Evolutionary conservation across 31 red algal species (phyloP), one percentile per base, ranked within the genome.

Genomic region (Porphyra umbilicalis): DNA sequence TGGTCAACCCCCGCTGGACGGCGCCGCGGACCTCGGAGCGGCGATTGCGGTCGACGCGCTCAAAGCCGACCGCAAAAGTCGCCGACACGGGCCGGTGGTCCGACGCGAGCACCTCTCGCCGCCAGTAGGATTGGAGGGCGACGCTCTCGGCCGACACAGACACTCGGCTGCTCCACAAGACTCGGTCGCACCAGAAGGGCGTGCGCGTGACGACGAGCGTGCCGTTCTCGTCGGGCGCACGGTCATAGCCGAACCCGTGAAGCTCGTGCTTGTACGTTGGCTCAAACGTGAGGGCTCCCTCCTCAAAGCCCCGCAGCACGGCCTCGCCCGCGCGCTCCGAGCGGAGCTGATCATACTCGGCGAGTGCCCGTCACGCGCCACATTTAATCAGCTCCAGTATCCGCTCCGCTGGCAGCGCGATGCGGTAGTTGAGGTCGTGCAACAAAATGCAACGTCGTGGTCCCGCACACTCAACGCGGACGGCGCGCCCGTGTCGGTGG

Each of bases 361-460:
- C 82, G 15, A 99, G 79, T 10, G 76, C 76, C 2, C 40, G 76
- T 94, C 93, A 99, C 39, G 96, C 88, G 8, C 34, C 25, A 25
- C 88, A 75, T n/a, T 91, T 76, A 39, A 96, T 94, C 77, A 80
- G 81, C 31, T 75, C 37, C 80, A 99, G 76, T 10, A 96, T 94
- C 10, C 92, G 76, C 38, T 91, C 84, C 18, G 85, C 35, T 15
- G 87, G 83, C 38, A 89, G 86, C 68, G 91, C 92, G 79, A 99
- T 90, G 44, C 97, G 83, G 78, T 99, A 99, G 42, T 99, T 99
- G 30, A 99, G 77, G 78, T 99, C 97, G 8, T 94, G 94, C 37
- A 99, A 76, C 92, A 96, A 84, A 99, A 95, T 4, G 96, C 93
- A n/a, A 95, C 86, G 82, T 99, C 97, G 85, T 99, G 97, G 79